Conservation (phyloP, 768 basidiomycete species). For the Suillus lakei region DNA sequence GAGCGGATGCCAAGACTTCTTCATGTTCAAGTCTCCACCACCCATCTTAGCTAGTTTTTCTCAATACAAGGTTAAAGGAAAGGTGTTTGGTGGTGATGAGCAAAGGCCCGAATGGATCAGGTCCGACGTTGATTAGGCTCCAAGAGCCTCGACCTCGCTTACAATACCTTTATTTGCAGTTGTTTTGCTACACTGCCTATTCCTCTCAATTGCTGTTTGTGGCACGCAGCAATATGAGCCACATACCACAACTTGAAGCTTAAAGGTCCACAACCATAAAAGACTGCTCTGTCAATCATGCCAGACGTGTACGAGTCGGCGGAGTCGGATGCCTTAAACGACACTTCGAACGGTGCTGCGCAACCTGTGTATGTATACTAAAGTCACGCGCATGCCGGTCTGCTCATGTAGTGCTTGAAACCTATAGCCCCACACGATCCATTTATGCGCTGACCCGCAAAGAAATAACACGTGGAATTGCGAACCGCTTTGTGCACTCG, state of each 20-base stretch:
- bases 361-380: constrained; percentile 34
- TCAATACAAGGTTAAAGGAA: constrained; percentile 8
- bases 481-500: constrained; percentile 90
- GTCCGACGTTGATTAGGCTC: constrained; percentile 6
- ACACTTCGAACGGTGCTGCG: constrained; percentile 21
- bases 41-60: constrained; percentile 76
- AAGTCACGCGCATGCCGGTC: neutral
- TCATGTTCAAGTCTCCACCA: constrained; percentile 99
- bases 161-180: constrained; percentile 31
- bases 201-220: neutral
- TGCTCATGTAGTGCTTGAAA: constrained; percentile 22
- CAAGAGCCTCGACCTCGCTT: constrained; percentile 3
- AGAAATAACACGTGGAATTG: constrained; percentile 84
- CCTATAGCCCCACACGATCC: constrained; percentile 69
- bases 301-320: constrained; percentile 34
- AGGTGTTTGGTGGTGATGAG: constrained; percentile 14
- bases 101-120: constrained; percentile 16
- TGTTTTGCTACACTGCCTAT: constrained; percentile 29
- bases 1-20: constrained; percentile 99
- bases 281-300: constrained; percentile 31
- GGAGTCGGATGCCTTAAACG: constrained; percentile 43
- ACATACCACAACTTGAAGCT: constrained; percentile 20
- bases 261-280: constrained; percentile 10
- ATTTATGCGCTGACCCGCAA: constrained; percentile 84
- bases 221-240: neutral